Evolutionary conservation across 2,329 filamentous ascomycete genomes (phyloP), one percentile per base, ranked within the genome.

Genomic region (Botrytis sinoallii): DNA sequence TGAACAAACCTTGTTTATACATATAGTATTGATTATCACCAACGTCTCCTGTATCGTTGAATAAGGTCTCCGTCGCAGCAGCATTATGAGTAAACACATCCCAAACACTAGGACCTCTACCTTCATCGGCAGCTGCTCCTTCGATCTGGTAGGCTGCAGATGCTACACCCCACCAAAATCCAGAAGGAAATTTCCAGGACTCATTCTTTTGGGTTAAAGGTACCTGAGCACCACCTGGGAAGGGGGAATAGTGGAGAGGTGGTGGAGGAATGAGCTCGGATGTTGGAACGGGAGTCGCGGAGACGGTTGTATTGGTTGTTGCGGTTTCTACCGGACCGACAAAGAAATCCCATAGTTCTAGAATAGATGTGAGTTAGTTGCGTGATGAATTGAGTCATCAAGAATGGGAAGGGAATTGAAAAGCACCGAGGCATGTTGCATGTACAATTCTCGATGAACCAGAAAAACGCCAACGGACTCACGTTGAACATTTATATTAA

Each of bases 1-100:
- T n/a, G 22, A 79, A 77, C 69, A 83, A 80, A 75, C 87, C 86
- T 79, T 88, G 87, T 78, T 88, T 88, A 77, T 88, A 88, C 12
- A 86, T 79, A 74, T 87, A 88, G 77, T 88, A 88, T 59, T 73
- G 55, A 70, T 73, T 73, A 35, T 70, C 55, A 18, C 65, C 71
- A 12, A 73, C 55, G 76, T 88, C 87, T 4, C 85, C 86, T 75
- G 78, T 83, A 59, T 86, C 3, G 84, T 84, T 52, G 83, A 80
- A 71, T 83, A 82, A 42, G 1, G 74, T 76, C 66, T 70, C 57
- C 8, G 73, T 75, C 4, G 63, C 48, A 42, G 74, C 71, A 44
- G 73, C 71, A 61, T 77, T 73, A 74, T 79, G 77, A 61, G 75
- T 71, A 25, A 79, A 61, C 4, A 85, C 81, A 68, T 87, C 85